Evolutionary conservation across 768 basidiomycete genomes (phyloP).

Genomic region (Clathrus columnatus): DNA sequence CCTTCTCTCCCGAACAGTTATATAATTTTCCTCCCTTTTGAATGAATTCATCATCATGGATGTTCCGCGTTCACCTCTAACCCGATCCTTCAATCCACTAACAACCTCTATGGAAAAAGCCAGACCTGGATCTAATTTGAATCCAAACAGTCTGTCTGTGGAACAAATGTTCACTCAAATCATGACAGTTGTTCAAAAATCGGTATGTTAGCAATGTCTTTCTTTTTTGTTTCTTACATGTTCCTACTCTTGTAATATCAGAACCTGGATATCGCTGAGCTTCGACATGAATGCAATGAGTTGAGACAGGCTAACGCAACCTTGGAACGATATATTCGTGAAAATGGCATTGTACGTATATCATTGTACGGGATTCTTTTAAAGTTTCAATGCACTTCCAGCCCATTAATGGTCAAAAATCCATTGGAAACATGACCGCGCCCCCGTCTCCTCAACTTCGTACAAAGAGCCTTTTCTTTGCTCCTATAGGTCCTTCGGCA

Average conservation of each 20-base stretch:
- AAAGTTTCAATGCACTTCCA: not conserved
- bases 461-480: constrained; percentile 74
- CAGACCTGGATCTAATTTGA: too few species aligned
- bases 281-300: constrained; percentile 70
- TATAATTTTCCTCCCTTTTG: too few species aligned
- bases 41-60: too few species aligned
- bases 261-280: constrained; percentile 52
- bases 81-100: too few species aligned
- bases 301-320: constrained; percentile 63
- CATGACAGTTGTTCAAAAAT: constrained; percentile 64
- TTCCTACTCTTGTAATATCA: not conserved
- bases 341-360: constrained; percentile 49
- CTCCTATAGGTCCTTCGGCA: constrained; percentile 34
- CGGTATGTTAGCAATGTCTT: constrained; percentile 38
- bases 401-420: constrained; percentile 16
- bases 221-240: not conserved
- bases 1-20: too few species aligned
- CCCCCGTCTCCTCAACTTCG: constrained; percentile 73
- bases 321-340: constrained; percentile 69
- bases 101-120: too few species aligned
- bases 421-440: constrained; percentile 37
- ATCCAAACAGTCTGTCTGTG: too few species aligned
- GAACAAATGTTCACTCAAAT: constrained; percentile 71
- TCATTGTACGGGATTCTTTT: constrained; percentile 11
- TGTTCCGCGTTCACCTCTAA: too few species aligned